These are phyloP conservation scores for Penicillium sp. DNA, from an alignment of 2,329 filamentous ascomycete species.

Conservation along the genomic window DNA sequence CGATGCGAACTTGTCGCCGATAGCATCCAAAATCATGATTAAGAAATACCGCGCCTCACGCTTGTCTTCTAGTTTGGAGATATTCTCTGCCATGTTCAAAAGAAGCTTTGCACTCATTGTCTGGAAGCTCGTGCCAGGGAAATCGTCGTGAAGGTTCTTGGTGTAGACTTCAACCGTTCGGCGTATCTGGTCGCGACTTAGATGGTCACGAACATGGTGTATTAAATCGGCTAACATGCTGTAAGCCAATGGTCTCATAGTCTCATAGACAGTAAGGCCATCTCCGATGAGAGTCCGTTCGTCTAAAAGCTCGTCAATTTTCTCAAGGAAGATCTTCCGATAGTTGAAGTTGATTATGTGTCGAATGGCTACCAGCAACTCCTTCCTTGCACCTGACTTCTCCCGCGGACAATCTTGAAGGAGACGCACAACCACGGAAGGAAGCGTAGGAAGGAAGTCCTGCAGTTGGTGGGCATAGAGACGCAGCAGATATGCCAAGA, in stretches of 20 bases:
- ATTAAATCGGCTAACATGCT: constrained; percentile 98
- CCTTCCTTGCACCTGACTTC: constrained; percentile 89
- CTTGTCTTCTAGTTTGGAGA: constrained; percentile 90
- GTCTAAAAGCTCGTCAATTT: constrained; percentile 92
- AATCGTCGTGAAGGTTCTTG: constrained; percentile 89
- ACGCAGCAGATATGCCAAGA: constrained; percentile 85
- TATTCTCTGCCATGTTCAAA: constrained; percentile 97
- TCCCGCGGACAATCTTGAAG: constrained; percentile 92
- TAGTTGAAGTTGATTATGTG: constrained; percentile 99
- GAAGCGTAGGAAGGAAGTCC: constrained; percentile 82
- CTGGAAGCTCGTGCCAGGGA: constrained; percentile 96
- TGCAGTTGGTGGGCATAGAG: constrained; percentile 82
- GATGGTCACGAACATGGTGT: constrained; percentile 88
- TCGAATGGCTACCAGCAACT: constrained; percentile 90
- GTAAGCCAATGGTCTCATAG: constrained; percentile 90
- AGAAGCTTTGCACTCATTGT: constrained; percentile 98
- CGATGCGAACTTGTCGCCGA: constrained; percentile 94
- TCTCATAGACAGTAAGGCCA: constrained; percentile 93
- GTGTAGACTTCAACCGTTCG: constrained; percentile 97
- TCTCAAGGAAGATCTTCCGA: constrained; percentile 85
- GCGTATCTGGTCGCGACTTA: constrained; percentile 85
- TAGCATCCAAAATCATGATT: constrained; percentile 96
- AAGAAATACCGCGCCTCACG: constrained; percentile 91
- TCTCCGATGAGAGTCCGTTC: constrained; percentile 93
- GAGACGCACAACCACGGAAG: constrained; percentile 83